Base-by-base conservation (phyloP, 2,329 filamentous ascomycete genomes). In the Aspergillus intermedius region DNA sequence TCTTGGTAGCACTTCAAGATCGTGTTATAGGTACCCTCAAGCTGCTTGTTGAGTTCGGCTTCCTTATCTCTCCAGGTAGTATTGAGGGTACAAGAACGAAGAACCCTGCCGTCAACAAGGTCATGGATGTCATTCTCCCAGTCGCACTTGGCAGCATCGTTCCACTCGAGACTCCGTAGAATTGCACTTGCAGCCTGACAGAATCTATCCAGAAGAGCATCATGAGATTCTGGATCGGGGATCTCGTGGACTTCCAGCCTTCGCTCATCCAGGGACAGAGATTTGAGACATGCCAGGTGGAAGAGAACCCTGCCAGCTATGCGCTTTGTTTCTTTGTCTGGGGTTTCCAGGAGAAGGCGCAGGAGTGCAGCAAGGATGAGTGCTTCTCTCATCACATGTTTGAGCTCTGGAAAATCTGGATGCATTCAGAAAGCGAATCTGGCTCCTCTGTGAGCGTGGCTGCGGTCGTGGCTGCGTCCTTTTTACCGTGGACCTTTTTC, bases 161-260 rank as follows among this genome's bases (percentile, higher is more conserved):
- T 39, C 28, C 47, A 49, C 23, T 28, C 42, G 7, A 35, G 40
- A 30, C 39, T 45, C 50, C 35, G 44, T 32, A 44, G 25, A 34
- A 37, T 44, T 30, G 34, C 19, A 13, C 30, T 42, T 45, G 45
- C 37, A 17, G 25, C 22, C n/a, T 6, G 37, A 15, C 39, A 42
- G 25, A 42, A 47, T 17, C 40, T 35, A 22, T 25, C 39, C 39
- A 47, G 10, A 28, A 47, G 42, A 12, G 17, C 21, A 12, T 42
- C 22, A 28, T 47, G 23, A 5, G 32, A 7, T 28, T 23, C 17
- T 13, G 10, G 15, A 9, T 42, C 25, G 3, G 37, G 21, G 4
- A 22, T 15, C 8, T 47, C 32, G 9, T 2, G 22, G 6, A 32
- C n/a, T n/a, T 13, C 9, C 1, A 42, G 13, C 17, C 45, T 42